Evolutionary conservation across 164 flowering plant genomes (phyloP), one percentile per base, ranked within the genome.

Genomic region (Tinospora cordifolia): DNA sequence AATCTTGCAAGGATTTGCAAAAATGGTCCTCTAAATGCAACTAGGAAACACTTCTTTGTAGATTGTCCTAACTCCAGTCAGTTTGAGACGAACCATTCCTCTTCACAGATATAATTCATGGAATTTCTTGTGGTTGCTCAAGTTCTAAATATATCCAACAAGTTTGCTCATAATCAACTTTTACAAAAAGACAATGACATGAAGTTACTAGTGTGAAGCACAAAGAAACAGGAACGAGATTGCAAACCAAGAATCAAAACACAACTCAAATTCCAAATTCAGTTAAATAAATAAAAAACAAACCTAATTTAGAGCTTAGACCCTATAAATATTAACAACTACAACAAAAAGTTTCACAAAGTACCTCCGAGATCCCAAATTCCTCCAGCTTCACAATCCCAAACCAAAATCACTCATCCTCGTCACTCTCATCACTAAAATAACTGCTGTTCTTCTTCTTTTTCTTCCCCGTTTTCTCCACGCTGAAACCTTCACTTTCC

Each of bases 341-440:
- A n/a, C 2, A 51, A n/a, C 3, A 51, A 6, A 17, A 17, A 54
- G 21, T 21, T 8, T 19, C 8, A 54, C 11, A 54, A n/a, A n/a
- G 60, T 54, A 54, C 60, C 60, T 54, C 60, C 14, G 11, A 13
- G 54, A 47, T 47, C 19, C 54, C 54, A 3, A 47, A 47, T 10
- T 47, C 4, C 54, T 47, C 54, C 54, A 47, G 11, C 54, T 47
- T 47, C 14, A 14, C 14, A 21, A n/a, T 5, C 24, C 19, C 8
- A n/a, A 6, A 54, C 9, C 60, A 54, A 0, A 39, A 67, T 19
- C 54, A 86, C 1, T 88, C 93, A 10, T 88, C 98, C 22, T 90
- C 96, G 6, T 78, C 94, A 68, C 97, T 94, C 79, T 93, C 97
- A 75, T 93, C 96, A 24, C 98, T 93, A 67, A 91, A 92, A 77